Evolutionary conservation across 805 yeast genomes (phyloP).

Genomic region (Ogataea pignaliae): DNA sequence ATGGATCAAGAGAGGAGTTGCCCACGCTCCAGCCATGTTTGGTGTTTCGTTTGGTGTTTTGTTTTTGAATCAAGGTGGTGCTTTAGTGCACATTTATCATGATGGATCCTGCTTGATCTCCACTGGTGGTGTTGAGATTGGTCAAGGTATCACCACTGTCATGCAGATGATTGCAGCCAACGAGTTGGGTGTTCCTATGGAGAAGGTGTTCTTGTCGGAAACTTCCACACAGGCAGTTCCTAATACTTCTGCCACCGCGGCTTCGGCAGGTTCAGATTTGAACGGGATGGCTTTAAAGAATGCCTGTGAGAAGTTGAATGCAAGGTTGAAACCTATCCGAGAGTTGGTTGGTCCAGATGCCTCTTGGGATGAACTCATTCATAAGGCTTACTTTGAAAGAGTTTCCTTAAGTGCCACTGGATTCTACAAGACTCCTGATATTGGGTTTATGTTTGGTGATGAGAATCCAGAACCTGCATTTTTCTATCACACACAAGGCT

Average conservation of each 20-base stretch:
- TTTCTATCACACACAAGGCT: slow-evolving; percentile 43
- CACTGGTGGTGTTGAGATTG: slow-evolving; percentile 49
- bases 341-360: slow-evolving; percentile 33
- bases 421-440: slow-evolving; percentile 45
- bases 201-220: slow-evolving; percentile 39
- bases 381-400: slow-evolving; percentile 40
- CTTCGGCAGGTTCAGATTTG: slow-evolving; percentile 44
- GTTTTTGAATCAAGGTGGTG: slow-evolving; percentile 45
- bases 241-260: slow-evolving; percentile 46
- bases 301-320: slow-evolving; percentile 42
- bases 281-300: slow-evolving; percentile 46
- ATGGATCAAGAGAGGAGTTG: slow-evolving; percentile 44
- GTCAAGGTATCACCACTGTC: slow-evolving; percentile 45
- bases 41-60: slow-evolving; percentile 45
- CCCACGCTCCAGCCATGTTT: slow-evolving; percentile 43
- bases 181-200: slow-evolving; percentile 37
- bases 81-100: slow-evolving; percentile 39
- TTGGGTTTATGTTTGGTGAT: slow-evolving; percentile 38
- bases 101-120: slow-evolving; percentile 44
- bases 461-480: slow-evolving; percentile 43
- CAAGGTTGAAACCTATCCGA: slow-evolving; percentile 35
- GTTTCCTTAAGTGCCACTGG: slow-evolving; percentile 45
- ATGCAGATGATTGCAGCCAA: slow-evolving; percentile 45
- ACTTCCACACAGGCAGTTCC: slow-evolving; percentile 45
- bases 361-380: slow-evolving; percentile 37